Evolutionary conservation across 768 basidiomycete genomes (phyloP), one percentile per base, ranked within the genome.

Genomic region (Tremella yokohamensis): DNA sequence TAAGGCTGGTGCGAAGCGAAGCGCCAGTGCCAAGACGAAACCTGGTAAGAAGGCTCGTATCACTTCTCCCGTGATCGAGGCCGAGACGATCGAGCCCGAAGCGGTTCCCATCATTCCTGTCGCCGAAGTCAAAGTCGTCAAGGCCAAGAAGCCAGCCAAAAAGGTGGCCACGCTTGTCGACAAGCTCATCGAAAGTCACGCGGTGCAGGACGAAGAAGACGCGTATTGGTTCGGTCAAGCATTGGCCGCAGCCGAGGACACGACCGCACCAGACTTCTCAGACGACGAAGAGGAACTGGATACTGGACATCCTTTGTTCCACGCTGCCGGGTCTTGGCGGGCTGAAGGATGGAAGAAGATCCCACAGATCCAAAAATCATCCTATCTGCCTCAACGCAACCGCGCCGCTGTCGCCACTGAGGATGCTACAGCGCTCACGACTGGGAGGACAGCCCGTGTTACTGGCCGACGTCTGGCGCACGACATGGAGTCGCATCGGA

Each of bases 271-370:
- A 6, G 50, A 49, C 8, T 45, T 45, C 42, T 22, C 42, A 6
- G 44, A 15, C 8, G 47, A 49, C 45, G 66, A 69, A 19, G 54
- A 55, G 39, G 12, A 60, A 42, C 48, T 65, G 26, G 65, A 69
- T 48, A 66, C 69, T 38, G 57, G 56, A 3, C 68, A 67, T 20
- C 59, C 63, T 7, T 49, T 66, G 18, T 85, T 84, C 53, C 91
- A 94, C 72, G 64, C 84, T 49, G 87, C 88, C 1, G 92, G 93
- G 20, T 87, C 89, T 29, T 90, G 91, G 16, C 84, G 94, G 15
- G 90, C 92, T 1, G 90, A 97, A 75, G 94, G 96, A 2, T 92
- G 86, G 78, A 94, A 94, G 83, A 89, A 91, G 80, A 90, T 98
- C 74, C 86, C 90, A 0, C 87, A 90, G 68, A 83, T 86, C 6